Base-by-base conservation (phyloP, 371 early-diverging fungal genomes). In the Mucor indicus region DNA sequence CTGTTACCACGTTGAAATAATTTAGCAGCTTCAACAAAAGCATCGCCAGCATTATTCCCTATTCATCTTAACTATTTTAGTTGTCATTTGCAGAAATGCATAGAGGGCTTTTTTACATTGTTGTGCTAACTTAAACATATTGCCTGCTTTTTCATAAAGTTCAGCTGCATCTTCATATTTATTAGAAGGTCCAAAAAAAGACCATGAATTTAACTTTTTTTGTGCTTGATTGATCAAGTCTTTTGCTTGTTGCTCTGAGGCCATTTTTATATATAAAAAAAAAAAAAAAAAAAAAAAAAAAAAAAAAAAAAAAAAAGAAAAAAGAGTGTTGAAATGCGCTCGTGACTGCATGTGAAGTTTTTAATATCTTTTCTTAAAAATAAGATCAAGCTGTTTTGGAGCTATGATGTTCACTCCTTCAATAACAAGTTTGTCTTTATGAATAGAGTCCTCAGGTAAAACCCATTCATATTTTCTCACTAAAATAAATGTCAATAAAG, bases 161-260 rank as follows among this genome's bases (percentile, higher is more conserved):
- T 97, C 98, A 30, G 90, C 89, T 3, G 96, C 96, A 64, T 96
- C 94, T 50, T 95, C 96, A 41, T 79, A 83, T 66, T 93, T 95
- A 56, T 88, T 87, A 2, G 66, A 68, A 13, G 65, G 62, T 6
- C 91, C 85, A 70, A 93, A 91, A 24, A 75, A 57, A 75, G 90
- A 91, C 50, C 91, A 86, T 12, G 80, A 75, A 3, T 77, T 76
- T 11, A 86, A 81, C 51, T 78, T 85, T 56, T 87, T 86, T 67
- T 90, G 81, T 31, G 92, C 92, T 63, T 85, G 78, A 23, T 77
- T 65, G 15, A 90, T 62, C 19, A 89, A 62, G 25, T 83, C 81
- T 48, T 62, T 77, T 33, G 89, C 91, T 65, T 87, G 83, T 43
- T 77, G 72, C 64, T 87, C 88, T 6, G 86, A 84, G 75, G 84